These are phyloP conservation scores for Aspergillus coremiiformis DNA, from an alignment of 495 filamentous ascomycete genomes.

Conservation along the genomic window DNA sequence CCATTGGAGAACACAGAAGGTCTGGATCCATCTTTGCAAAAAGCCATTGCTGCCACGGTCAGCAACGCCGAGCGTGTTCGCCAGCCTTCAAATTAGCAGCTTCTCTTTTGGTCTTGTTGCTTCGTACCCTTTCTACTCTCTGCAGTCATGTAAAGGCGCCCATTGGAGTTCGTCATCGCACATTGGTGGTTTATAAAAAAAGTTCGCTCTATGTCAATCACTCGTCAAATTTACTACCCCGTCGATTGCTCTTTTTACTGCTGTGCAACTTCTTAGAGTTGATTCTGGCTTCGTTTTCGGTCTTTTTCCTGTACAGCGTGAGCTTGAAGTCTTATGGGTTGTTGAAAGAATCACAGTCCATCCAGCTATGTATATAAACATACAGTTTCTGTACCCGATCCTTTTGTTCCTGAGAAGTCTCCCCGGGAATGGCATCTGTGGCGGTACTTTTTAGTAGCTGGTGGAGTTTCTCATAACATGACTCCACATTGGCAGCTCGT, in stretches of 20 bases:
- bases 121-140: neutral
- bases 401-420: conserved; percentile 53
- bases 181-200: conserved; percentile 6
- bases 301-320: conserved; percentile 51
- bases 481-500: conserved; percentile 56
- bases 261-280: conserved; percentile 69
- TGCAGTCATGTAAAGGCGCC: conserved; percentile 12
- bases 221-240: conserved; percentile 41
- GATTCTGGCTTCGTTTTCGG: conserved; percentile 62
- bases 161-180: conserved; percentile 3
- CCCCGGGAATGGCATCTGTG: conserved; percentile 50
- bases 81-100: conserved; percentile 1
- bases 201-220: conserved; percentile 20
- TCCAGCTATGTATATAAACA: conserved; percentile 30
- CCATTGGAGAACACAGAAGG: conserved; percentile 45
- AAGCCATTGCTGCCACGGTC: conserved; percentile 54
- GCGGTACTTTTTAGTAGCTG: conserved; percentile 49
- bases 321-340: neutral
- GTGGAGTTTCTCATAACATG: conserved; percentile 57
- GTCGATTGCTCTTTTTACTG: conserved; percentile 69
- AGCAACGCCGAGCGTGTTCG: conserved; percentile 31
- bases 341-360: neutral
- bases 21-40: conserved; percentile 59
- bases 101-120: neutral
- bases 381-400: conserved; percentile 59